Percentiles rank a stretch among this genome's conserved stretches.
These are phyloP conservation scores for Pelargonium cotyledonis DNA, from an alignment of 441 rosid species.

Conservation along the genomic window DNA sequence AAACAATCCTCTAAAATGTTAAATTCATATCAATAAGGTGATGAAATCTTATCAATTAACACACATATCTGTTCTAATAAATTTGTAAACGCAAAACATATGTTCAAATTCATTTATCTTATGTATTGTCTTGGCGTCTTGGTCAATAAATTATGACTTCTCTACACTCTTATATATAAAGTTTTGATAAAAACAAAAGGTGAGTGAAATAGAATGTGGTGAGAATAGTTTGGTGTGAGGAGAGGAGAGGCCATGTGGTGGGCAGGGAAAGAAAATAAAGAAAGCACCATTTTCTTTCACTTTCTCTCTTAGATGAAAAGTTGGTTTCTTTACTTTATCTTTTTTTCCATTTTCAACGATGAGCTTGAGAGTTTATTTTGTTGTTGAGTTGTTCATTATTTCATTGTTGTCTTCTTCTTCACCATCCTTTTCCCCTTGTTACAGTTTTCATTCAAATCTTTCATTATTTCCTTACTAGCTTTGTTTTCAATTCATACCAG, in stretches of 20 bases:
- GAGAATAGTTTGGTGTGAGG: conserved; percentile 10
- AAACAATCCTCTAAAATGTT: too few species aligned
- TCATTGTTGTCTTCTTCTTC: conserved; percentile 19
- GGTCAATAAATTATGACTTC: too few species aligned
- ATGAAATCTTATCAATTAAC: too few species aligned
- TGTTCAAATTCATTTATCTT: too few species aligned
- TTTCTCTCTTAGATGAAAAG: conserved; percentile 23
- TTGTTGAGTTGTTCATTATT: not conserved
- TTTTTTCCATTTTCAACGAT: conserved; percentile 10
- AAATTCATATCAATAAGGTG: too few species aligned
- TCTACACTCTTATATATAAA: too few species aligned
- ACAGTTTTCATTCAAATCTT: not conserved
- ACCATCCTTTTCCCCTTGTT: too few species aligned
- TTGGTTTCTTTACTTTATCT: conserved; percentile 18
- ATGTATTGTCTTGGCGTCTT: too few species aligned
- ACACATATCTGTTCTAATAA: too few species aligned
- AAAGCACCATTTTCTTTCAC: conserved; percentile 12
- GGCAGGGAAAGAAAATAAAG: conserved; percentile 26
- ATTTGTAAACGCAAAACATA: too few species aligned
- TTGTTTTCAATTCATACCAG: too few species aligned
- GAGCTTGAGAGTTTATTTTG: not conserved
- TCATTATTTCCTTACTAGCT: not conserved
- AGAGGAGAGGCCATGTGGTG: conserved; percentile 51
- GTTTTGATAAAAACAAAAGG: not conserved
- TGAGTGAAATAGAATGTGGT: conserved; percentile 11